Evolutionary conservation across 2,329 filamentous ascomycete species (phyloP).

Genomic region (Calonectria ilicicola): DNA sequence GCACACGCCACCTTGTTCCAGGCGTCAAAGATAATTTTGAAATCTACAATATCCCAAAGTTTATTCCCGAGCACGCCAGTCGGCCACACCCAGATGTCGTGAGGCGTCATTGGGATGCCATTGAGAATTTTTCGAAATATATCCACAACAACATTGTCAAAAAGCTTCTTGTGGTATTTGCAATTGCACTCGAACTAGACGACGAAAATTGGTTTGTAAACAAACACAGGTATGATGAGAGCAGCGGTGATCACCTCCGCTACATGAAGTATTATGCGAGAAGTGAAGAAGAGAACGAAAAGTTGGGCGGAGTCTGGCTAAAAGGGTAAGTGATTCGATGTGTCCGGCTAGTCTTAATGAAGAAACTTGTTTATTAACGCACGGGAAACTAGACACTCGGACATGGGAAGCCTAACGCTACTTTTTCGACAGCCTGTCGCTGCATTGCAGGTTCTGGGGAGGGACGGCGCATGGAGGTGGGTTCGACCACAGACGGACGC

Average conservation of each 20-base stretch:
- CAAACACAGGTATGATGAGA: conserved; percentile 58
- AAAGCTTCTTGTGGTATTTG: conserved; percentile 69
- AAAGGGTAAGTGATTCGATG: background rate
- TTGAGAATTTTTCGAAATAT: conserved; percentile 63
- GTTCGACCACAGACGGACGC: conserved; percentile 60
- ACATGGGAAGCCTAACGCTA: conserved; percentile 66
- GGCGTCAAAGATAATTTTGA: conserved; percentile 54
- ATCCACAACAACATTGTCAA: conserved; percentile 65
- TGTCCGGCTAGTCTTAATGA: too few species aligned
- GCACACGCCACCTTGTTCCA: conserved; percentile 44
- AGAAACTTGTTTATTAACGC: too few species aligned
- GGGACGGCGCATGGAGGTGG: conserved; percentile 61
- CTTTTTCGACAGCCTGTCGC: conserved; percentile 70
- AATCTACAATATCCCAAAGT: conserved; percentile 49
- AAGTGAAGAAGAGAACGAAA: background rate
- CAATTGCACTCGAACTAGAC: conserved; percentile 69
- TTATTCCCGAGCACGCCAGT: conserved; percentile 34
- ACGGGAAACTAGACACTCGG: conserved; percentile 55
- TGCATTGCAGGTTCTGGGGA: conserved; percentile 62
- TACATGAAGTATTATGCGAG: conserved; percentile 9
- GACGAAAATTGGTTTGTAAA: conserved; percentile 64
- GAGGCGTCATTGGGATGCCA: conserved; percentile 62
- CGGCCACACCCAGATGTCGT: conserved; percentile 56
- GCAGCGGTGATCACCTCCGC: background rate
- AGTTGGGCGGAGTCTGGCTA: background rate